Percentiles rank a stretch among this genome's conserved stretches.
These are phyloP conservation scores for Lotmaria passim DNA, from an alignment of 208 protist species.

Conservation along the genomic window DNA sequence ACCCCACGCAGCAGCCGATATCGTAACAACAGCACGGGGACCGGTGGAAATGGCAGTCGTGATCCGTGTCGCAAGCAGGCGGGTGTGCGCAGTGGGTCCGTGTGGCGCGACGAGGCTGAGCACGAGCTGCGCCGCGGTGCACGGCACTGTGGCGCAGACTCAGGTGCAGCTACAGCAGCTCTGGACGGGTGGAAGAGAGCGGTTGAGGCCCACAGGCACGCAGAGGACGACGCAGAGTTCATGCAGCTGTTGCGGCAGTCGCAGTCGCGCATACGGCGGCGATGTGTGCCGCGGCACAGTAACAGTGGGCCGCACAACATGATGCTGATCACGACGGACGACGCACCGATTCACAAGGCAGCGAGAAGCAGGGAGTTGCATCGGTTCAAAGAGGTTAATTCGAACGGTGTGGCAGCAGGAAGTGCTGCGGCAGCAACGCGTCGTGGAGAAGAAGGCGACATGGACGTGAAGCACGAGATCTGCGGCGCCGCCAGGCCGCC, in stretches of 20 bases:
- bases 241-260: not conserved
- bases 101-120: not conserved
- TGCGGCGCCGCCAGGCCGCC: not conserved
- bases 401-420: no score
- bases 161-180: no score
- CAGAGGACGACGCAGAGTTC: not conserved
- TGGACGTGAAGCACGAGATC: no score
- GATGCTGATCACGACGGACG: not conserved
- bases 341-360: not conserved
- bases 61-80: not conserved
- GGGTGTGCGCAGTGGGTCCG: not conserved
- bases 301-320: not conserved
- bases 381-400: no score
- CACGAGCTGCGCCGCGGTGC: not conserved
- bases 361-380: no score
- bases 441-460: no score
- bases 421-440: no score
- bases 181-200: not conserved
- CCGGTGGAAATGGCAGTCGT: not conserved
- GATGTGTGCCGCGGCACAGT: constrained; percentile 6
- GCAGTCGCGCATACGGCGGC: not conserved
- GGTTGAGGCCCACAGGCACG: not conserved
- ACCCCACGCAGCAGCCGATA: constrained; percentile 46
- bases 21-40: constrained; percentile 19
- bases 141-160: no score